Percentiles rank a stretch among this genome's conserved stretches.
phyloP scores from a whole-genome alignment of 163 green algal genomes.

The Trebouxiophyceae sp. region DNA sequence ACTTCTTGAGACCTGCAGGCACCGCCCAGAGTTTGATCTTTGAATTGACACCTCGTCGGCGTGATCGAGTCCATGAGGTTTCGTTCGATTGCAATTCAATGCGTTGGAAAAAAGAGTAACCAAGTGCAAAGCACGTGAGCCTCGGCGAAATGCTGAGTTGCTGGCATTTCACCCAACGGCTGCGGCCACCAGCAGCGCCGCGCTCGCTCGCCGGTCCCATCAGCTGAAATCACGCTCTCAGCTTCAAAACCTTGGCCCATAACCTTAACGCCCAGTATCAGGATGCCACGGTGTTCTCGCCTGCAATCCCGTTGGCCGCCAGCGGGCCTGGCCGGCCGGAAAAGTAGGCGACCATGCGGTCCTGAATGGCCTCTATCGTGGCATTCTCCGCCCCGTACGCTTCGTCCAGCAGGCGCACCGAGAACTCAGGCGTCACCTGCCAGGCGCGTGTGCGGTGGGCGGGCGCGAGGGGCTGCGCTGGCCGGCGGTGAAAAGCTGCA shows the following conservation, averaged over 20 bases:
- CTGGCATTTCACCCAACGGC: background rate
- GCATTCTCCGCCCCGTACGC: slow-evolving; percentile 3
- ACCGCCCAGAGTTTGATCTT: background rate
- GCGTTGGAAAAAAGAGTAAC: background rate
- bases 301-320: slow-evolving; percentile 4
- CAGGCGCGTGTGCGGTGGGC: background rate
- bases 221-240: too few species aligned
- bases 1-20: slow-evolving; percentile 4
- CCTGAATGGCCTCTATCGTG: slow-evolving; percentile 7
- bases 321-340: background rate
- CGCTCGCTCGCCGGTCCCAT: too few species aligned
- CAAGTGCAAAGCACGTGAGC: background rate
- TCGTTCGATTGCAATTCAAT: background rate
- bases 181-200: too few species aligned
- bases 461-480: background rate
- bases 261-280: background rate
- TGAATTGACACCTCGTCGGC: too few species aligned
- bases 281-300: background rate
- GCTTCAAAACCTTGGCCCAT: too few species aligned
- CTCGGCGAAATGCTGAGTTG: background rate
- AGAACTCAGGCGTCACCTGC: slow-evolving; percentile 16
- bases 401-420: slow-evolving; percentile 6
- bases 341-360: slow-evolving; percentile 17
- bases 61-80: too few species aligned
- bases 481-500: too few species aligned